These are phyloP conservation scores for Trametes maxima DNA, from an alignment of 768 basidiomycete genomes.

Conservation along the genomic window DNA sequence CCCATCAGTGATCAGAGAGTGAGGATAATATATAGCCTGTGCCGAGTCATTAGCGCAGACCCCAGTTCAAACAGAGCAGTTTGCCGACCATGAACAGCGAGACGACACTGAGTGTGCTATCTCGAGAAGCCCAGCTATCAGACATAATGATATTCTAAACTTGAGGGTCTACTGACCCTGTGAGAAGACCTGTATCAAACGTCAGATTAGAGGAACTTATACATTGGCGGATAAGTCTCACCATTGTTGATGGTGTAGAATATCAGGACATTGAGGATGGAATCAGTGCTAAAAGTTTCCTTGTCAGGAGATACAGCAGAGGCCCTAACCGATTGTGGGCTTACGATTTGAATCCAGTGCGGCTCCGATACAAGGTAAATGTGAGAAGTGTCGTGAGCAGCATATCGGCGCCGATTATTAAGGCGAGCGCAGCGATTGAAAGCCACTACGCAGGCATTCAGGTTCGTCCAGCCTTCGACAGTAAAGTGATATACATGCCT, in stretches of 20 bases:
- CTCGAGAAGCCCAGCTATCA: neutral
- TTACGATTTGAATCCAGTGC: neutral
- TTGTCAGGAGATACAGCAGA: too few relatives aligned
- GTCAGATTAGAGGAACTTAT: neutral
- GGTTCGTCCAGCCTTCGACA: neutral
- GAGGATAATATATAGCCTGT: slow-evolving; percentile 1
- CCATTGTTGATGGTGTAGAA: slow-evolving; percentile 5
- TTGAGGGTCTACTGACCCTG: neutral
- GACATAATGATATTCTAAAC: neutral
- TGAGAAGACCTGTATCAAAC: neutral
- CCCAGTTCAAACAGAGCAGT: neutral
- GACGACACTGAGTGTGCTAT: neutral
- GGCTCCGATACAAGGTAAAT: neutral
- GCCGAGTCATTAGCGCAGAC: neutral
- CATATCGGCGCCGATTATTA: neutral
- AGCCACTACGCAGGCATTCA: neutral
- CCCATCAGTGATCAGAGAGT: slow-evolving; percentile 1
- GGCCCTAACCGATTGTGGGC: neutral
- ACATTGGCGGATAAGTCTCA: neutral
- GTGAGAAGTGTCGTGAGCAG: neutral
- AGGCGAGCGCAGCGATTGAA: neutral
- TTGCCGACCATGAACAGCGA: neutral
- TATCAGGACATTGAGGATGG: neutral
- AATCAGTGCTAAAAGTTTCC: neutral
- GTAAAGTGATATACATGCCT: neutral